phyloP scores from a whole-genome alignment of 2,329 filamentous ascomycete genomes.

The Nemania bipapillata region DNA sequence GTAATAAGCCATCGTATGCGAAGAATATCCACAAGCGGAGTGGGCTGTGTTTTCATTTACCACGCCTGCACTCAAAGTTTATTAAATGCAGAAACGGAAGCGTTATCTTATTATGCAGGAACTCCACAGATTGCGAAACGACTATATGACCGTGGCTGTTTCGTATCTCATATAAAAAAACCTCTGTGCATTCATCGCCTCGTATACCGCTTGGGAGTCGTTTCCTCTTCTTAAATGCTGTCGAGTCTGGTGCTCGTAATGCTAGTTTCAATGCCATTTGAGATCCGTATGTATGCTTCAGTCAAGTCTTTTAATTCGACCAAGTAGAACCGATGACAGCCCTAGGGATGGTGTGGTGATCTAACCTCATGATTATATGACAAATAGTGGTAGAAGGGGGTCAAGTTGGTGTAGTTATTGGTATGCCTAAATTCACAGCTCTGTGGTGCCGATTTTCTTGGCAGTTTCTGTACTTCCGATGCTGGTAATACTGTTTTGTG shows the following conservation, averaged over 20 bases:
- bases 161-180: conserved; percentile 29
- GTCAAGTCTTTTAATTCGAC: no score
- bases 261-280: background rate
- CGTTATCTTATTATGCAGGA: conserved; percentile 12
- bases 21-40: background rate
- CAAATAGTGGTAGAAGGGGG: no score
- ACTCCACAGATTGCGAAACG: conserved; percentile 3
- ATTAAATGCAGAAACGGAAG: background rate
- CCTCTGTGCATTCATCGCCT: conserved; percentile 10
- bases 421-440: conserved; percentile 44
- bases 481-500: conserved; percentile 69
- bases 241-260: background rate
- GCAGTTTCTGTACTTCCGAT: conserved; percentile 72
- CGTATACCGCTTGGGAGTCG: conserved; percentile 1
- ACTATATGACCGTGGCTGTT: conserved; percentile 18
- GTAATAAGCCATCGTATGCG: background rate
- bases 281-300: background rate
- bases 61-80: conserved; percentile 2
- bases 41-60: background rate
- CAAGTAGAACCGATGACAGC: background rate
- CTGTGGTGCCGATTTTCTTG: conserved; percentile 63
- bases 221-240: conserved; percentile 11
- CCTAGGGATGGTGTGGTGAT: background rate
- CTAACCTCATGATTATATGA: background rate
- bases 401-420: no score